Evolutionary conservation across 73 alveolate species (phyloP), one percentile per base, ranked within the genome.

Genomic region (Stentor roeselii): DNA sequence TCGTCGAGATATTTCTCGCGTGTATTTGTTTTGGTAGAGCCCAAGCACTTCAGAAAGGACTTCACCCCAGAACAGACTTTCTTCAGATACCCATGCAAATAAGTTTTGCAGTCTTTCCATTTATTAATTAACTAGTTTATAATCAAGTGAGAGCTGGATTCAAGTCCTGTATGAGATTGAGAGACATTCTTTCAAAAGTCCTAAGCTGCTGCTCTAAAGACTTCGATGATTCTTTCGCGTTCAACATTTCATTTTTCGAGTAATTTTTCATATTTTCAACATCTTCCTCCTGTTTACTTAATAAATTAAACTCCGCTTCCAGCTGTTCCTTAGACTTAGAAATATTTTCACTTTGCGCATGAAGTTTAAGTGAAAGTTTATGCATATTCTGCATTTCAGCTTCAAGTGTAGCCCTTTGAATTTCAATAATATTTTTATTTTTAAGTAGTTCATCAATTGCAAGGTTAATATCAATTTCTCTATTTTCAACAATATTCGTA

Each of bases 121-220:
- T 50, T 50, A 50, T 50, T n/a, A n/a, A 50, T 50, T 50, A 6
- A 50, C 21, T 50, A 50, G 67, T 50, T 50, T 50, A 50, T 11
- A 50, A 50, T 6, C 67, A 6, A 50, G 30, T 50, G 6, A 21
- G 6, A 50, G 6, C 67, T 50, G 67, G 67, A 21, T 21, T 50
- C 41, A 67, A 27, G 11, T 67, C 80, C 34, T 67, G 80, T 21
- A 67, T 32, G 1, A 67, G 41, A 2, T 32, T 67, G 37, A 21
- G 21, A 14, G 41, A 21, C 80, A 67, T 67, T 67, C 80, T 21
- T 67, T 67, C 80, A 67, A 21, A 67, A 67, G 80, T 67, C 34
- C 37, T n/a, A 36, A 67, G 21, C 34, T 67, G 80, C 11, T 21
- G 80, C 41, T 67, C 41, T 0, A 67, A 21, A 27, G 21, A n/a